Evolutionary conservation across 257 asterid species (phyloP), one percentile per base, ranked within the genome.

Genomic region (Salvia splendens): DNA sequence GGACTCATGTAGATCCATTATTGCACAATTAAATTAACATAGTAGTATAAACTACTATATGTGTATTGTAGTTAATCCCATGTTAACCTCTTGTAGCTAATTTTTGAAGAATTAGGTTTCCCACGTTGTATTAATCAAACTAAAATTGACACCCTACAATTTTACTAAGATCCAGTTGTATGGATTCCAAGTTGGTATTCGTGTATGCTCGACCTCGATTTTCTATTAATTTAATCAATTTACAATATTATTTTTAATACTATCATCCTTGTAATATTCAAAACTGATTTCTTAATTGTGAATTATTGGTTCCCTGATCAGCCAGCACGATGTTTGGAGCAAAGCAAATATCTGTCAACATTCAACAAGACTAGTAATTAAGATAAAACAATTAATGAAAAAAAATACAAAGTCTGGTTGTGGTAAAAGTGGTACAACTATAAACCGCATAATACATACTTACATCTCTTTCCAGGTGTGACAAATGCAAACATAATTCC

Each of bases 311-410:
- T 12, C n/a, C 20, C 20, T 65, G 59, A 76, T 36, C 55, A 45
- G 47, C 36, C 42, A 46, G 74, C 77, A 71, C 77, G 77, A 76
- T 60, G 69, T 5, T 40, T 58, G 20, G 24, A 47, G 40, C 12
- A 45, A 43, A 47, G 40, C 12, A 45, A 43, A 15, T 17, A 51
- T 61, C 65, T 69, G 62, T 69, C 61, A 57, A 36, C 66, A 48
- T 9, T 7, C 12, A 61, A 59, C 49, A 59, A 66, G 45, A 46
- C 30, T 24, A 24, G 2, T 24, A 24, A 24, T 24, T 24, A 24
- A 24, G 30, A 24, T 24, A 12, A 50, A 16, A 16, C 30, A 50
- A 16, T 7, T 1, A 24, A 24, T 24, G 30, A 24, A 24, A 24
- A 24, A 24, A 52, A 38, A 4, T 4, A 59, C 20, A 38, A 38